These are phyloP conservation scores for Lentinula lateritia DNA, from an alignment of 768 basidiomycete genomes.

Conservation along the genomic window DNA sequence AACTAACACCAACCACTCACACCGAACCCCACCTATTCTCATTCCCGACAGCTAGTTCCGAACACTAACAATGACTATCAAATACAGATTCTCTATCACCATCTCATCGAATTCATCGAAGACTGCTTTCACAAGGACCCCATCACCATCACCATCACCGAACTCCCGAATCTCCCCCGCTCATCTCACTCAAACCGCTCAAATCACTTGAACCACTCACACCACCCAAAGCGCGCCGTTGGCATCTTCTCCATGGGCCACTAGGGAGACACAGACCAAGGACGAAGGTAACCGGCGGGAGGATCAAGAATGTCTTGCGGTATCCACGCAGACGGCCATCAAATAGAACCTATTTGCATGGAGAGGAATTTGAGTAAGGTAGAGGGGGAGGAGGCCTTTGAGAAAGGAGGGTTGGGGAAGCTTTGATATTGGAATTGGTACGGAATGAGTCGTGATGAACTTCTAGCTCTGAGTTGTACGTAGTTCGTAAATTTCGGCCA, in stretches of 20 bases:
- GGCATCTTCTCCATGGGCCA: slow-evolving; percentile 52
- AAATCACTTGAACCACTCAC: too few relatives aligned
- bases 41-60: slow-evolving; percentile 48
- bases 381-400: not conserved
- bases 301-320: slow-evolving; percentile 56
- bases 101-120: not conserved
- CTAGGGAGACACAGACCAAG: slow-evolving; percentile 50
- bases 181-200: too few relatives aligned
- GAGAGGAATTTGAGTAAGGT: not conserved
- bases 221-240: slow-evolving; percentile 45
- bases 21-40: too few relatives aligned
- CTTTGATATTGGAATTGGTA: not conserved
- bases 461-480: too few relatives aligned
- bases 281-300: slow-evolving; percentile 39
- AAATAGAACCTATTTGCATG: too few relatives aligned
- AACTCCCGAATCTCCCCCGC: too few relatives aligned
- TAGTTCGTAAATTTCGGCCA: too few relatives aligned
- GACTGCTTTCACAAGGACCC: too few relatives aligned
- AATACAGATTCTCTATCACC: slow-evolving; percentile 61
- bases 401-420: not conserved
- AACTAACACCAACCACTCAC: too few relatives aligned
- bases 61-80: slow-evolving; percentile 54
- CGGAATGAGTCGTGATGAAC: too few relatives aligned
- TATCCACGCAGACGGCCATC: slow-evolving; percentile 56
- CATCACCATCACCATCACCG: too few relatives aligned